Percentiles rank a stretch among this genome's conserved stretches.
phyloP scores from a whole-genome alignment of 164 flowering plant species.

The Stephania cephalantha region DNA sequence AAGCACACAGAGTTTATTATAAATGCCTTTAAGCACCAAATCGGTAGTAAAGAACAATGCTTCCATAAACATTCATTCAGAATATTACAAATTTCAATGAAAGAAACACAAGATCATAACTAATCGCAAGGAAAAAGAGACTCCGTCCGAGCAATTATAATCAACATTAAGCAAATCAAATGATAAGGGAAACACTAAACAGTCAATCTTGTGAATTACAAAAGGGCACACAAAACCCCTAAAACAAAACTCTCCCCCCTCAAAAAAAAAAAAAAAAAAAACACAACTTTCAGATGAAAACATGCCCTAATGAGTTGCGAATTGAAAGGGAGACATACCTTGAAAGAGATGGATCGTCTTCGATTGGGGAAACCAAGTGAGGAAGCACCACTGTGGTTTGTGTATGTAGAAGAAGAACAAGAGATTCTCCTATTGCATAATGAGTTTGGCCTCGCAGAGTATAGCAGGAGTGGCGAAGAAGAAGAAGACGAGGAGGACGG shows the following conservation, averaged over 20 bases:
- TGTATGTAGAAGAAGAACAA: slow-evolving; percentile 17
- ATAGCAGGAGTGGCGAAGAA: slow-evolving; percentile 17
- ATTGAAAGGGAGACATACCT: slow-evolving; percentile 14
- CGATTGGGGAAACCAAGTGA: slow-evolving; percentile 14
- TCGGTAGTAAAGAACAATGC: no score
- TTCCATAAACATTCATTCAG: no score
- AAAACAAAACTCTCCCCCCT: neutral
- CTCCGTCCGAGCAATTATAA: no score
- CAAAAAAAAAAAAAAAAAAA: neutral
- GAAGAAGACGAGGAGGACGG: slow-evolving; percentile 22
- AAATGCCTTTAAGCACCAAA: no score
- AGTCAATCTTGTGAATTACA: neutral
- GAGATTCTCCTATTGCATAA: slow-evolving; percentile 13
- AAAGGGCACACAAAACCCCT: neutral
- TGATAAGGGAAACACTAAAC: no score
- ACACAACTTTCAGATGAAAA: neutral
- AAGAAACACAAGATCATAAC: no score
- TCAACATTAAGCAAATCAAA: no score
- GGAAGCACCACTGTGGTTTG: slow-evolving; percentile 11
- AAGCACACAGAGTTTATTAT: no score
- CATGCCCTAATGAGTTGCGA: no score
- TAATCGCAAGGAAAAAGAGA: no score
- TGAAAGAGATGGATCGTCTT: slow-evolving; percentile 18
- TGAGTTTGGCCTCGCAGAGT: slow-evolving; percentile 15
- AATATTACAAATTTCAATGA: no score